Conservation (phyloP, 306 rosid genomes). For the Herpetospermum pedunculosum region DNA sequence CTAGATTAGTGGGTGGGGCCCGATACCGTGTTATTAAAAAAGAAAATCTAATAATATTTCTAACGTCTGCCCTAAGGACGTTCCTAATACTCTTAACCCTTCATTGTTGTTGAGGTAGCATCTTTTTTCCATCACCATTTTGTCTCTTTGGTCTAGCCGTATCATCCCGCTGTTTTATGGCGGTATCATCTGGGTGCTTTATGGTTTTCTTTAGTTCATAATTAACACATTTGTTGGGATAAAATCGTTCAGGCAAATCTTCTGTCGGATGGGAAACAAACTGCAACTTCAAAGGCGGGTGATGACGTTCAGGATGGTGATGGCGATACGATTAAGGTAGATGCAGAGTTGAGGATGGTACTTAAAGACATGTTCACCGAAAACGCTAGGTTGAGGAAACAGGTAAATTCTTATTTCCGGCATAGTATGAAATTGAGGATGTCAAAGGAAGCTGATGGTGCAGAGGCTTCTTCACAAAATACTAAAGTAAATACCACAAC, state of each 20-base stretch:
- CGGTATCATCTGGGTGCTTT: neutral
- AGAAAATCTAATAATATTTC: too few species aligned
- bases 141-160: neutral
- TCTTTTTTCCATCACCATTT: neutral
- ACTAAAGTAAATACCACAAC: slow-evolving; percentile 25
- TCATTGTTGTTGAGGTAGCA: neutral
- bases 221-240: neutral
- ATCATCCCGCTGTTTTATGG: neutral
- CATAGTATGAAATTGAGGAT: slow-evolving; percentile 32
- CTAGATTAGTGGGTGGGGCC: too few species aligned
- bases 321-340: slow-evolving; percentile 18
- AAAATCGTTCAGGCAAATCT: slow-evolving; percentile 50
- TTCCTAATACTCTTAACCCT: neutral
- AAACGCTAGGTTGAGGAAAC: slow-evolving; percentile 72
- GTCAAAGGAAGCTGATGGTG: slow-evolving; percentile 28
- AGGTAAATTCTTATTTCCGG: slow-evolving; percentile 41
- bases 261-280: slow-evolving; percentile 32
- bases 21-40: too few species aligned
- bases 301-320: slow-evolving; percentile 18
- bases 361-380: slow-evolving; percentile 52
- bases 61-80: neutral
- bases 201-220: neutral
- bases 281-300: slow-evolving; percentile 22
- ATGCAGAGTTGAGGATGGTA: slow-evolving; percentile 52
- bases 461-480: slow-evolving; percentile 21